Conservation (phyloP, 441 rosid genomes). For the Hypseocharis bilobata region DNA sequence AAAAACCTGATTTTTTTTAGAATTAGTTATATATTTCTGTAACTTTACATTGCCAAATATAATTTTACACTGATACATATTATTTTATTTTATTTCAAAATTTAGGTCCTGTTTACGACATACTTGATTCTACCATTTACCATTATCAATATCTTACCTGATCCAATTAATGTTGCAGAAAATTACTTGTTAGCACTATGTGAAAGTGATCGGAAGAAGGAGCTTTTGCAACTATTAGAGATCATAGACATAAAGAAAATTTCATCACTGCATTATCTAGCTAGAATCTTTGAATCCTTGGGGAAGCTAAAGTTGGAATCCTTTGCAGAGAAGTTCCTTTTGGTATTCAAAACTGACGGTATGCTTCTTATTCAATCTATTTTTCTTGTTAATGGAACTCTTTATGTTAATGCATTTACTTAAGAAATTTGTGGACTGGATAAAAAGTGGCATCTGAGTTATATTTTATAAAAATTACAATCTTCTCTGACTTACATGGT, state of each 20-base stretch:
- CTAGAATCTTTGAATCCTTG: slow-evolving; percentile 47
- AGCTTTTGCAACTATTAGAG: slow-evolving; percentile 49
- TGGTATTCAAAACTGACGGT: slow-evolving; percentile 41
- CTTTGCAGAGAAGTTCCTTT: slow-evolving; percentile 44
- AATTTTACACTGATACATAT: no score
- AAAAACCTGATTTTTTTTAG: no score
- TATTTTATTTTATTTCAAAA: no score
- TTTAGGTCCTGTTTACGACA: no score
- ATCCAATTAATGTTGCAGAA: slow-evolving; percentile 37
- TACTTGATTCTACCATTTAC: not conserved
- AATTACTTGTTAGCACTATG: slow-evolving; percentile 66
- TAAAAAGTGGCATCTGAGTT: not conserved
- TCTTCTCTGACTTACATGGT: not conserved
- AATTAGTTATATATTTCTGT: no score
- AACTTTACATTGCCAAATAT: no score
- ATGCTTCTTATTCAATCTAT: slow-evolving; percentile 20
- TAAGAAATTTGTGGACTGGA: not conserved
- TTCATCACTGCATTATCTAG: slow-evolving; percentile 36
- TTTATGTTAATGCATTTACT: not conserved
- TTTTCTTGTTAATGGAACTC: slow-evolving; percentile 16
- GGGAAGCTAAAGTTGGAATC: slow-evolving; percentile 55
- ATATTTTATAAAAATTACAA: not conserved
- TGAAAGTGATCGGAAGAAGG: slow-evolving; percentile 42
- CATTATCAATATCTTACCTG: not conserved
- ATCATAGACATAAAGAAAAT: slow-evolving; percentile 48